Conservation (phyloP, 2,329 filamentous ascomycete species). For the Epichloe sp. region DNA sequence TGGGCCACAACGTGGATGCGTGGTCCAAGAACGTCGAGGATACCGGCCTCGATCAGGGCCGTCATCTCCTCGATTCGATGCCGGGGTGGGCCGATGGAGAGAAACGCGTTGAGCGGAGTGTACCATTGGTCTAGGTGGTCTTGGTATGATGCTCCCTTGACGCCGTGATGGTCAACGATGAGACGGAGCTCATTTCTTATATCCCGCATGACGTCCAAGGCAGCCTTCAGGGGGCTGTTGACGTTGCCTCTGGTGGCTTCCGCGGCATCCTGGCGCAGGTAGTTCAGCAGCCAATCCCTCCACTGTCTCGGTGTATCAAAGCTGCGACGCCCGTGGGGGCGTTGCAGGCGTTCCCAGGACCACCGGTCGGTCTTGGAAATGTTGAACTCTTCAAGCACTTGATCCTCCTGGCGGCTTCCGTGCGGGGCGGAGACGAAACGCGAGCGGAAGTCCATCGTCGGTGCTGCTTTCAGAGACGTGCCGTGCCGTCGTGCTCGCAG, state of each 20-base stretch:
- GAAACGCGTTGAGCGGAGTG: slow-evolving; percentile 4
- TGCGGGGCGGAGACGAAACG: background rate
- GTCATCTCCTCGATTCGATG: slow-evolving; percentile 6
- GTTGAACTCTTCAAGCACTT: slow-evolving; percentile 2
- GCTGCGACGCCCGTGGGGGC: background rate
- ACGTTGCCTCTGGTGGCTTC: slow-evolving; percentile 2
- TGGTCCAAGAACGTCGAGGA: slow-evolving; percentile 4
- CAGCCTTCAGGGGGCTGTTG: slow-evolving; percentile 1
- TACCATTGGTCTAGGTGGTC: slow-evolving; percentile 5
- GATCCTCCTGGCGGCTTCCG: background rate
- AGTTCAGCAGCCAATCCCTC: slow-evolving; percentile 2
- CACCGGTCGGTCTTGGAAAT: slow-evolving; percentile 1
- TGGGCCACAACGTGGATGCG: background rate
- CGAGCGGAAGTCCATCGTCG: background rate
- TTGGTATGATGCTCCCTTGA: slow-evolving; percentile 1
- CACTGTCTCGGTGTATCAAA: background rate
- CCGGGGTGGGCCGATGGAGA: slow-evolving; percentile 3
- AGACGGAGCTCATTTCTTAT: slow-evolving; percentile 5
- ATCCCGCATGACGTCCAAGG: slow-evolving; percentile 4
- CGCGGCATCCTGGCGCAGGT: background rate
- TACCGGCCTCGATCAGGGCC: slow-evolving; percentile 1
- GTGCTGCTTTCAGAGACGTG: background rate
- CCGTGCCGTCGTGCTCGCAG: background rate
- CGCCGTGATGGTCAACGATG: slow-evolving; percentile 4
- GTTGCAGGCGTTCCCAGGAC: slow-evolving; percentile 5